Evolutionary conservation across 225 moss, liverwort and hornwort species (phyloP), one percentile per base, ranked within the genome.

Genomic region (Ulota crispa): DNA sequence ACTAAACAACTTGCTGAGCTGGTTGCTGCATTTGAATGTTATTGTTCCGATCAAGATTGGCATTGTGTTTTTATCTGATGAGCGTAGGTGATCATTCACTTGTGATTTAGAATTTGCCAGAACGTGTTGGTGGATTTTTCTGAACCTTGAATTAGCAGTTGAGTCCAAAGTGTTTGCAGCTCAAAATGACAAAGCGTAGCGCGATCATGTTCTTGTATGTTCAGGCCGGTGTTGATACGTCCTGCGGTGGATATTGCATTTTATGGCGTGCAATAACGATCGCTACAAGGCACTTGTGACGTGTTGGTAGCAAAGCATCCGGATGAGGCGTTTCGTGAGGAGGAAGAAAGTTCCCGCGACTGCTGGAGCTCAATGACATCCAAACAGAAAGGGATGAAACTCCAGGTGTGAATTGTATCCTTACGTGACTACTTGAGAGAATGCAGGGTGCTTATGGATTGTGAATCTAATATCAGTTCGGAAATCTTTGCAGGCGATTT

Each of bases 351-450:
- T 52, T 41, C 8, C 45, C 14, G 55, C 74, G 56, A 50, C 45
- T 14, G 45, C 45, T 45, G 74, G 73, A 78, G 74, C 80, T 75
- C 80, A 78, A 88, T 88, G 85, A 83, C 83, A 80, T 83, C 80
- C 78, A 80, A 85, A 78, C 78, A 88, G 88, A 86, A 86, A 69
- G 83, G 83, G 85, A 83, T 80, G 83, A 83, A 86, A 83, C 85
- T 86, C 80, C 88, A 88, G 85, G 88, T 88, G 77, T 63, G 63
- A 52, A 18, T 45, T 14, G 13, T 45, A 13, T 45, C 4, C 45
- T 14, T 45, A 45, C 45, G 14, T 14, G 45, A 45, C 4, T 45
- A 45, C 45, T 45, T 14, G 45, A 45, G 14, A 45, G 45, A 45
- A 14, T 45, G 45, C 42, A 42, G 68, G 42, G 23, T 56, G 78